These are phyloP conservation scores for Daldinia childiae DNA, from an alignment of 495 filamentous ascomycete genomes.

Conservation along the genomic window DNA sequence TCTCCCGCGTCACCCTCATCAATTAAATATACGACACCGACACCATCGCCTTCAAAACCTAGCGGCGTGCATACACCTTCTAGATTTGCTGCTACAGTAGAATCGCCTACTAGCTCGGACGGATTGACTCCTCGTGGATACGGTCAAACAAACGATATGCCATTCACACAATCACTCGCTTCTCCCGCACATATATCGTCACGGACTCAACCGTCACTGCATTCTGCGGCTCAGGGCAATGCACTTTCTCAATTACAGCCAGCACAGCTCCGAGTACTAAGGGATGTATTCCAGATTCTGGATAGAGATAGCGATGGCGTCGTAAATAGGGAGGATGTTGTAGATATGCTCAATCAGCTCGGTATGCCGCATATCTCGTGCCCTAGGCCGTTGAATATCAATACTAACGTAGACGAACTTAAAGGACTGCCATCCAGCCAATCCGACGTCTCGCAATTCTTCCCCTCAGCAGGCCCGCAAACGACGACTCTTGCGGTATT, in stretches of 20 bases:
- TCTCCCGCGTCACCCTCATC: constrained; percentile 61
- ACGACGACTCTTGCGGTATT: constrained; percentile 85
- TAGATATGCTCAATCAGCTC: constrained; percentile 80
- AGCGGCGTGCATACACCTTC: constrained; percentile 48
- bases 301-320: constrained; percentile 82
- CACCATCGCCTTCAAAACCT: constrained; percentile 56
- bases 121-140: constrained; percentile 57
- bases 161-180: constrained; percentile 56
- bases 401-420: constrained; percentile 12
- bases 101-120: constrained; percentile 43
- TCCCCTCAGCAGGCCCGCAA: constrained; percentile 71
- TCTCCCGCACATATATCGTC: constrained; percentile 53
- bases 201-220: constrained; percentile 39
- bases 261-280: constrained; percentile 75
- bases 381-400: neutral
- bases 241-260: constrained; percentile 70
- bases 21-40: constrained; percentile 59
- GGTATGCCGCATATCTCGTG: constrained; percentile 54
- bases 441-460: constrained; percentile 74
- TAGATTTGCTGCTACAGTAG: constrained; percentile 48
- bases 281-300: constrained; percentile 87
- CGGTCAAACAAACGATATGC: constrained; percentile 43
- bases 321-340: constrained; percentile 79
- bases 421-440: constrained; percentile 62
- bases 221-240: constrained; percentile 53